These are phyloP conservation scores for Apocynum venetum DNA, from an alignment of 257 asterid species.

Conservation along the genomic window DNA sequence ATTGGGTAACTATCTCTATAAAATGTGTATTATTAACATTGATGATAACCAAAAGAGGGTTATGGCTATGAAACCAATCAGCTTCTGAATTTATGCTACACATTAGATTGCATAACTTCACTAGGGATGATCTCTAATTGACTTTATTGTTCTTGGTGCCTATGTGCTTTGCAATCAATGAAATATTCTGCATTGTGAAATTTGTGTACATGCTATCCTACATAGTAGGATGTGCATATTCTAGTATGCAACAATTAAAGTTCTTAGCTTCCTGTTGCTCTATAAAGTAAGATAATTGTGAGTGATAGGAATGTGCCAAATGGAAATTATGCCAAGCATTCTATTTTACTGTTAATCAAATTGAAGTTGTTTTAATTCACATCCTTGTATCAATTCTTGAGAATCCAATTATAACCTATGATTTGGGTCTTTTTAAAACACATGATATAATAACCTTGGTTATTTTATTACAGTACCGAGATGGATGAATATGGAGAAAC, in stretches of 20 bases:
- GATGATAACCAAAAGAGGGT: background rate
- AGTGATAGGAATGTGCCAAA: background rate
- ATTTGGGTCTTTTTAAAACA: conserved; percentile 9
- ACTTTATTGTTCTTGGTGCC: background rate
- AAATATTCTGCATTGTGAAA: background rate
- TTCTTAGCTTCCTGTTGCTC: background rate
- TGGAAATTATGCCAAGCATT: too few relatives aligned
- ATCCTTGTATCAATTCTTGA: background rate
- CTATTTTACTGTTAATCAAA: background rate
- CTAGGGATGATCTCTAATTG: background rate
- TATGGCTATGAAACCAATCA: background rate
- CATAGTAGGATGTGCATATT: background rate
- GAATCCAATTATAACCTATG: background rate
- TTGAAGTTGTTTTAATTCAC: background rate
- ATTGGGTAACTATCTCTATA: conserved; percentile 1
- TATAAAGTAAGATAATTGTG: background rate
- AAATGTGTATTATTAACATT: background rate
- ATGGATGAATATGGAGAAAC: conserved; percentile 26
- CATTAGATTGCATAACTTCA: background rate
- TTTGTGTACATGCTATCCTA: background rate
- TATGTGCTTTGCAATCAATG: background rate
- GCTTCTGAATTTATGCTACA: background rate
- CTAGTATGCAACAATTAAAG: background rate
- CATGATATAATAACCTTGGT: conserved; percentile 17
- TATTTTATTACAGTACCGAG: conserved; percentile 40